Evolutionary conservation across 1,139 yeast species (phyloP).

Genomic region (Protomyces arabidopsidicola): DNA sequence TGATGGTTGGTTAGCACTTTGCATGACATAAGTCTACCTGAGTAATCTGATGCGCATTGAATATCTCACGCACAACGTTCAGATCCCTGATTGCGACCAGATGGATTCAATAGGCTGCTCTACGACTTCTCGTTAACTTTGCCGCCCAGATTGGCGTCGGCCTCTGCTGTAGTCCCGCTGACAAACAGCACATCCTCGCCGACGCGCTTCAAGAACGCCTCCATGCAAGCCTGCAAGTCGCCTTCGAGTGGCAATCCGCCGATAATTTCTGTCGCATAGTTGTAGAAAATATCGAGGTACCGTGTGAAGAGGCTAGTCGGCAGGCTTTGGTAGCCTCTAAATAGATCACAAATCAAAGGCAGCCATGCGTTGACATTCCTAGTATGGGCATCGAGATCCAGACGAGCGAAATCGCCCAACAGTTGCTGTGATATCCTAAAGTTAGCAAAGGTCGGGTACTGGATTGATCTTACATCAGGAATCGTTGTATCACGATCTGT

Average conservation of each 20-base stretch:
- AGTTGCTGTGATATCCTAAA: slow-evolving; percentile 56
- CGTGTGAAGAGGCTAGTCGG: slow-evolving; percentile 66
- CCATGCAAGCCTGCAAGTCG: slow-evolving; percentile 63
- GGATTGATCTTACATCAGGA: background rate
- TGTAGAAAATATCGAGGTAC: slow-evolving; percentile 64
- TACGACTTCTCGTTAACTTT: no score
- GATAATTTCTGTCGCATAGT: slow-evolving; percentile 59
- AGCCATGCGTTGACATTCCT: slow-evolving; percentile 80
- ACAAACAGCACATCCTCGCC: slow-evolving; percentile 31
- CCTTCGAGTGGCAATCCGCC: slow-evolving; percentile 58
- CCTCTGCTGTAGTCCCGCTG: no score
- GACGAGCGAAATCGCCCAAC: slow-evolving; percentile 60
- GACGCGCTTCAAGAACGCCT: slow-evolving; percentile 31
- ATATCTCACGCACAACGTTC: no score
- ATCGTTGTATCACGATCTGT: slow-evolving; percentile 53
- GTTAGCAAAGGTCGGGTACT: background rate
- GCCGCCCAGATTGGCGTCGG: no score
- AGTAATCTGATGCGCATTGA: no score
- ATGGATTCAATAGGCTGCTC: no score
- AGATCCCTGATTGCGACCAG: no score
- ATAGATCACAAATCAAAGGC: slow-evolving; percentile 83
- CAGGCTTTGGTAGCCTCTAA: slow-evolving; percentile 73
- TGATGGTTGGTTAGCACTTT: no score
- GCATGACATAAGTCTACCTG: no score
- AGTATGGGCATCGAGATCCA: slow-evolving; percentile 70